These are phyloP conservation scores for Cladosporium sp. DNA, from an alignment of 2,329 filamentous ascomycete species.

Conservation along the genomic window DNA sequence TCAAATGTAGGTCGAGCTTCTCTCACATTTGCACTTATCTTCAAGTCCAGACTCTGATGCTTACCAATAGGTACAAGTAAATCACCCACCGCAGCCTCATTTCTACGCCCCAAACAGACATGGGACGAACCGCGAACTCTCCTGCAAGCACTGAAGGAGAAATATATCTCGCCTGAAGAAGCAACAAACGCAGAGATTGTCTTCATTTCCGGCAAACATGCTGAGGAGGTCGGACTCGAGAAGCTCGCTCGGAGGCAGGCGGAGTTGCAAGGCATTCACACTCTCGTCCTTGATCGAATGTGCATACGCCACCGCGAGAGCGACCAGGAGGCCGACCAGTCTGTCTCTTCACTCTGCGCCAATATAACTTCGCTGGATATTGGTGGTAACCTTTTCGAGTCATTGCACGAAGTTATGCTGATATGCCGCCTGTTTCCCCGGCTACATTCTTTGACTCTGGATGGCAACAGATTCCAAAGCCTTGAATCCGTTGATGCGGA, in stretches of 20 bases:
- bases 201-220: slow-evolving; percentile 76
- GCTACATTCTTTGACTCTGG: slow-evolving; percentile 49
- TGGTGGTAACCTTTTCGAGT: slow-evolving; percentile 77
- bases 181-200: slow-evolving; percentile 55
- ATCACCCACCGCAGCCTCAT: slow-evolving; percentile 75
- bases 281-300: slow-evolving; percentile 79
- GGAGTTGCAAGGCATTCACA: slow-evolving; percentile 72
- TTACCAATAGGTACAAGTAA: slow-evolving; percentile 59
- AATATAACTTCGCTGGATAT: slow-evolving; percentile 75
- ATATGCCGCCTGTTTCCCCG: slow-evolving; percentile 72
- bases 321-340: slow-evolving; percentile 30
- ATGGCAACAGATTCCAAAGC: slow-evolving; percentile 68
- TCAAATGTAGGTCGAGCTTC: slow-evolving; percentile 64
- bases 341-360: slow-evolving; percentile 60
- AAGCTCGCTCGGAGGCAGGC: slow-evolving; percentile 83
- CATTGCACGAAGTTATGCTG: slow-evolving; percentile 64
- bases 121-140: slow-evolving; percentile 72
- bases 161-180: slow-evolving; percentile 69
- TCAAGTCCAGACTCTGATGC: slow-evolving; percentile 25
- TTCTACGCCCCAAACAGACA: slow-evolving; percentile 76
- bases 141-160: slow-evolving; percentile 75
- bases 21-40: not conserved
- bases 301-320: slow-evolving; percentile 51
- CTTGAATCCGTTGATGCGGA: not conserved
- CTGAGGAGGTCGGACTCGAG: slow-evolving; percentile 92